These are phyloP conservation scores for Thielaviopsis punctulata DNA, from an alignment of 2,329 filamentous ascomycete genomes.

Conservation along the genomic window DNA sequence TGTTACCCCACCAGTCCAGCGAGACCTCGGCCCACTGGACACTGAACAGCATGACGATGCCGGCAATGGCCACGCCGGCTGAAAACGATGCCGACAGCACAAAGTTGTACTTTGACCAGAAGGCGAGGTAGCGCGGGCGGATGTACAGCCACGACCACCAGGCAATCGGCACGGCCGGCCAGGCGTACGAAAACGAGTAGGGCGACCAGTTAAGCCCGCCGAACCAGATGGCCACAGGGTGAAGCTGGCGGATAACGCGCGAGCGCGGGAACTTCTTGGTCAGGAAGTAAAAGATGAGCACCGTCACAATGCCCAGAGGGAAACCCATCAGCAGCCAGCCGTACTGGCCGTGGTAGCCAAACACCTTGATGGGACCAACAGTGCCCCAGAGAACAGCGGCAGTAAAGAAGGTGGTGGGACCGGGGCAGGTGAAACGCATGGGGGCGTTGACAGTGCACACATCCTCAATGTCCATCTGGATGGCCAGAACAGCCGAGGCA, in stretches of 20 bases:
- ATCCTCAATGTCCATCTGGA: slow-evolving; percentile 23
- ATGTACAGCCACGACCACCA: slow-evolving; percentile 32
- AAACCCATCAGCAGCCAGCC: slow-evolving; percentile 23
- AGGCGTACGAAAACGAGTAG: slow-evolving; percentile 30
- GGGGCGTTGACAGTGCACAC: slow-evolving; percentile 23
- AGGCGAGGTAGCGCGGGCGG: slow-evolving; percentile 25
- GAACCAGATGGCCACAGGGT: slow-evolving; percentile 26
- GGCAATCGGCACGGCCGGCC: slow-evolving; percentile 29
- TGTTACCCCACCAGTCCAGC: slow-evolving; percentile 31
- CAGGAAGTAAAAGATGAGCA: slow-evolving; percentile 19
- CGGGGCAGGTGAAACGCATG: slow-evolving; percentile 22
- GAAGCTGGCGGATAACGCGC: slow-evolving; percentile 22
- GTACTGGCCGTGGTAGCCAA: slow-evolving; percentile 24
- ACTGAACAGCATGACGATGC: slow-evolving; percentile 31
- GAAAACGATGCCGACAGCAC: slow-evolving; percentile 30
- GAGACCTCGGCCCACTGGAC: slow-evolving; percentile 23
- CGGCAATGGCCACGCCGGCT: slow-evolving; percentile 28
- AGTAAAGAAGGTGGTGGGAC: slow-evolving; percentile 25
- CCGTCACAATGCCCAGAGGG: slow-evolving; percentile 20
- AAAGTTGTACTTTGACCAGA: slow-evolving; percentile 35
- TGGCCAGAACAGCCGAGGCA: slow-evolving; percentile 30
- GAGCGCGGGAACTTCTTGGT: slow-evolving; percentile 16
- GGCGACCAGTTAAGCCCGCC: slow-evolving; percentile 25
- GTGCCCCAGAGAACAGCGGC: slow-evolving; percentile 30
- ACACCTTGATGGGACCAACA: slow-evolving; percentile 26